Conservation (phyloP, 768 basidiomycete genomes). For the Lactarius indigo region DNA sequence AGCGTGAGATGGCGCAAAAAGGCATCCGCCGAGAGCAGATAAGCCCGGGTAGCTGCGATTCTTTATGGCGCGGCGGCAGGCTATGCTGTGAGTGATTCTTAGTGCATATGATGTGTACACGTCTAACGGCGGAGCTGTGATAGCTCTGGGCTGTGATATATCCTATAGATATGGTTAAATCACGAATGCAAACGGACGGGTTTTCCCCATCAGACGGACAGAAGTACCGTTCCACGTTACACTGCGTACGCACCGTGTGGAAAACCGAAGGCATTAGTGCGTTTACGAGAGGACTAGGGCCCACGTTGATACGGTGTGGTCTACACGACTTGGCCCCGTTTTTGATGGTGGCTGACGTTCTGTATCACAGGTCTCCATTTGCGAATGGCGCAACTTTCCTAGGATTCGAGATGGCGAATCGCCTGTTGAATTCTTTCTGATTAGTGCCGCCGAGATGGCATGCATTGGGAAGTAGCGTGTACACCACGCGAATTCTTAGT, state of each 20-base stretch:
- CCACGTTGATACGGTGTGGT: conserved; percentile 84
- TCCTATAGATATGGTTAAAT: conserved; percentile 95
- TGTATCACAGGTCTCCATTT: conserved; percentile 70
- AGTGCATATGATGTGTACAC: conserved; percentile 16
- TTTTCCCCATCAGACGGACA: conserved; percentile 71
- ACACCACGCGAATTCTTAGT: not conserved
- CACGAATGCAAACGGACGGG: conserved; percentile 92
- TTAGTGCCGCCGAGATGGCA: not conserved
- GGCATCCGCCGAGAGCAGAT: conserved; percentile 75
- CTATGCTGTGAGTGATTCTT: conserved; percentile 57
- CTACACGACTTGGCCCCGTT: conserved; percentile 11
- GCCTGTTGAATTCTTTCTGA: conserved; percentile 47
- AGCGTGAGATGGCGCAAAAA: conserved; percentile 74
- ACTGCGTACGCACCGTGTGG: conserved; percentile 84
- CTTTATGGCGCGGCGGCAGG: conserved; percentile 91
- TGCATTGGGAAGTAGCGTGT: conserved; percentile 6
- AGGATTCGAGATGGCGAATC: conserved; percentile 90
- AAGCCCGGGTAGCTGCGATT: conserved; percentile 68
- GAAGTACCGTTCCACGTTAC: conserved; percentile 77
- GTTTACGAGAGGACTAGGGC: conserved; percentile 87
- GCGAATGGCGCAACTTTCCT: conserved; percentile 97
- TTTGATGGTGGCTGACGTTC: conserved; percentile 16
- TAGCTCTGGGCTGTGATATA: conserved; percentile 92
- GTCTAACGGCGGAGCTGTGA: conserved; percentile 11
- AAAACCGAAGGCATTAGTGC: conserved; percentile 77